Percentiles rank a stretch among this genome's conserved stretches.
Conservation (phyloP, 345 rosid species). For the Aurinia saxatilis region DNA sequence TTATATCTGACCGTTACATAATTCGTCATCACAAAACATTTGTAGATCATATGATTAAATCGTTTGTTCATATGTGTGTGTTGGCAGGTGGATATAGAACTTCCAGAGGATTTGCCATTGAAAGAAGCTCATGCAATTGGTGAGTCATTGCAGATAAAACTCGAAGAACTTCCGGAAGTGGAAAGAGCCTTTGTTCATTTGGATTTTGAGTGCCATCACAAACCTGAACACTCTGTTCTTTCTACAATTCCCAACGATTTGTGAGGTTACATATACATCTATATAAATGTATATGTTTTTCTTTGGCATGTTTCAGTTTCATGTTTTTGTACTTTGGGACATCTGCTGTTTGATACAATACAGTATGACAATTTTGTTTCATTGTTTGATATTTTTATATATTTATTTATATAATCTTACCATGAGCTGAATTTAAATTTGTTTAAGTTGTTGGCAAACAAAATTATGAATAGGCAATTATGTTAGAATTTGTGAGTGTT, state of each 20-base stretch:
- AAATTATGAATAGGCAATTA: too few species aligned
- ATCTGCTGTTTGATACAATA: background rate
- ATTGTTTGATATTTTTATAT: too few species aligned
- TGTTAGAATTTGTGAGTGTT: too few species aligned
- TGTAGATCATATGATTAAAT: background rate
- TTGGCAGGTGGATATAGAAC: conserved; percentile 73
- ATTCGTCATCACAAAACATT: background rate
- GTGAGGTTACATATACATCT: background rate
- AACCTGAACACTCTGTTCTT: conserved; percentile 77
- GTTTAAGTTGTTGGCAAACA: too few species aligned
- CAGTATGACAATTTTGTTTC: background rate
- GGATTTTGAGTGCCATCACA: conserved; percentile 81
- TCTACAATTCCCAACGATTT: conserved; percentile 51
- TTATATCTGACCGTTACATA: background rate
- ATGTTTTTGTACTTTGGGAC: background rate
- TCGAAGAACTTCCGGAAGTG: conserved; percentile 77
- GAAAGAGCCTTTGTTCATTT: conserved; percentile 94
- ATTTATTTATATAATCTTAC: too few species aligned
- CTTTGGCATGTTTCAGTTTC: background rate
- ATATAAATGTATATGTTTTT: background rate
- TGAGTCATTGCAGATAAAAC: conserved; percentile 69
- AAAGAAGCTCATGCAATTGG: conserved; percentile 79
- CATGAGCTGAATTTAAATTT: too few species aligned
- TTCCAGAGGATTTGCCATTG: conserved; percentile 71
- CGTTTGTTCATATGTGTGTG: background rate